phyloP scores from a whole-genome alignment of 176 grass and related monocot species.

The Metroxylon sagu region DNA sequence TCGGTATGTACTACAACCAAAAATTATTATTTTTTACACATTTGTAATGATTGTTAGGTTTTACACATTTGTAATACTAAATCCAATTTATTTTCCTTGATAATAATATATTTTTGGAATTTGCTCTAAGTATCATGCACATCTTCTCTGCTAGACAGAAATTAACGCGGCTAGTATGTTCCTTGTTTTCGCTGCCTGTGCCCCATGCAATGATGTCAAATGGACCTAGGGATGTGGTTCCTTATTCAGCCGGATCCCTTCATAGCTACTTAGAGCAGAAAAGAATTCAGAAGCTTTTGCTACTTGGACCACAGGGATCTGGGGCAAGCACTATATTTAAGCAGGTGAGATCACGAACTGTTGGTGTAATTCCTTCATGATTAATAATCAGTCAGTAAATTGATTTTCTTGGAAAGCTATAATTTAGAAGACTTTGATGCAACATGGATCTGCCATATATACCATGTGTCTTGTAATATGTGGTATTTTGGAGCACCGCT shows the following conservation, averaged over 20 bases:
- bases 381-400: too few species aligned
- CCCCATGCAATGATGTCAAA: constrained; percentile 39
- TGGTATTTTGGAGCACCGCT: too few species aligned
- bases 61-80: too few species aligned
- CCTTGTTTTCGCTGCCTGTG: constrained; percentile 72
- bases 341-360: constrained; percentile 34
- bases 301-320: constrained; percentile 73
- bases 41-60: neutral
- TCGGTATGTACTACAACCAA: constrained; percentile 39
- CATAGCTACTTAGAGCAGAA: constrained; percentile 78
- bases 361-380: too few species aligned
- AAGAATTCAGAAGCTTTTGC: constrained; percentile 76
- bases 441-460: too few species aligned
- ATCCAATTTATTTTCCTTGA: neutral
- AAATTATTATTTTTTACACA: neutral
- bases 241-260: constrained; percentile 49
- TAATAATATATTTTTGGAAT: neutral
- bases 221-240: constrained; percentile 36
- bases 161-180: constrained; percentile 57
- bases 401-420: too few species aligned
- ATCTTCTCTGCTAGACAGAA: constrained; percentile 33
- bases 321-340: constrained; percentile 96
- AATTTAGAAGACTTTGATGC: too few species aligned
- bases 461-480: too few species aligned
- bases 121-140: neutral